A percentile compares a stretch with the other conserved stretches of the same genome.
Evolutionary conservation across 495 filamentous ascomycete species (phyloP).

Genomic region (Parmelia sp.): DNA sequence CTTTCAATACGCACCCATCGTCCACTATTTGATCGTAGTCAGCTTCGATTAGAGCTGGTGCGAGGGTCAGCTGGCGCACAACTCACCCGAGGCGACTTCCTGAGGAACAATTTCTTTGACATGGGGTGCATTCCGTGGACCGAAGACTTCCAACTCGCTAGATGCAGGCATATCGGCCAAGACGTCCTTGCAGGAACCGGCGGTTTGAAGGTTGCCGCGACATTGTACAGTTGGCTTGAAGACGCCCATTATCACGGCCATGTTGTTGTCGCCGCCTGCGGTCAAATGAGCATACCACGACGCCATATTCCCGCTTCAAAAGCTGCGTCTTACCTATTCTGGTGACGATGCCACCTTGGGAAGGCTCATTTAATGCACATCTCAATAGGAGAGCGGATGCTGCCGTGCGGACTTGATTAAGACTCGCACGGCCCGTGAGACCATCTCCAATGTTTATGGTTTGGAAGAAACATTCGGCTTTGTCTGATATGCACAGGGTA

Average conservation of each 20-base stretch:
- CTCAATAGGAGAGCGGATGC: background rate
- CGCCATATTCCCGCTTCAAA: background rate
- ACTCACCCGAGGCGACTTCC: background rate
- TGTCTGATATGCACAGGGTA: background rate
- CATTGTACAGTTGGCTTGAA: conserved; percentile 9
- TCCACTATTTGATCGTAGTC: background rate
- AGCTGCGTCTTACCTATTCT: conserved; percentile 9
- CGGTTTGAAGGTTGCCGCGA: background rate
- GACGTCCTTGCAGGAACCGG: background rate
- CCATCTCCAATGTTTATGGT: conserved; percentile 2
- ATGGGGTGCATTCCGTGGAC: background rate
- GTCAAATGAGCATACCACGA: background rate
- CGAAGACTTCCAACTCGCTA: background rate
- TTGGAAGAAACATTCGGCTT: conserved; percentile 13
- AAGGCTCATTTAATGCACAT: conserved; percentile 1
- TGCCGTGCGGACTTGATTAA: conserved; percentile 8
- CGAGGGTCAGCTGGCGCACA: background rate
- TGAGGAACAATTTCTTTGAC: background rate
- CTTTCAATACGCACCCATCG: background rate
- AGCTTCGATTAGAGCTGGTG: background rate
- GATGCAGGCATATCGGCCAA: conserved; percentile 10
- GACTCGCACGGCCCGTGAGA: conserved; percentile 7
- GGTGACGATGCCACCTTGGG: conserved; percentile 8
- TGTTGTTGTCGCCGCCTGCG: conserved; percentile 17
- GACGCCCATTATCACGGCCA: conserved; percentile 4